Base-by-base conservation (phyloP, 768 basidiomycete species). In the Tulasnella calospora region DNA sequence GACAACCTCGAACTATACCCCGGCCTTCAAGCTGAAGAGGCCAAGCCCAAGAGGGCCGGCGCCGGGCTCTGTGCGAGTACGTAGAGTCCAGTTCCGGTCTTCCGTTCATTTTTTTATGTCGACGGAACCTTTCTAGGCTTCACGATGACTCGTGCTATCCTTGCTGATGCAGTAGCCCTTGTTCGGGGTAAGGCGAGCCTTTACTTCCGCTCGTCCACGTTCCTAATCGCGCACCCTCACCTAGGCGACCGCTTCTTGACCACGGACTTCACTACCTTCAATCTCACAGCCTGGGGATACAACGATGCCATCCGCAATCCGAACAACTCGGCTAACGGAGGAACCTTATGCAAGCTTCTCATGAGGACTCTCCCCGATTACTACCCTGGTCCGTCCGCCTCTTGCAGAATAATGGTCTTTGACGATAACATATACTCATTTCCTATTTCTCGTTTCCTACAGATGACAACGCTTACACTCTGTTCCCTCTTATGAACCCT, bases 241-340 rank as follows among this genome's bases (percentile, higher is more conserved):
- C 1, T 30, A 67, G 61, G 61, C 61, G 94, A 95, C 82, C 88
- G 92, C 8, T 94, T 92, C 85, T 84, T 93, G 80, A 94, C 94
- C 0, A 87, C 87, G 10, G 92, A 94, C 55, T 91, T 90, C 82
- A 94, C 92, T 12, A 92, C 93, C 12, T 87, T 85, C 82, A 94
- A 93, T 83, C 84, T 93, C 12, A 94, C 94, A n/a, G 75, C 89
- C 1, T 95, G 94, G 93, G 94, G 92, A 38, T 93, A 89, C 82
- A 85, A 89, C 75, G 90, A 94, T 82, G 90, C 90, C 82, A 88
- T 90, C 84, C 87, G 87, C 61, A 88, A 92, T 36, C 79, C 79
- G 84, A 82, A 85, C 38, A 82, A 87, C 61, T 77, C 76, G 27
- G 44, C 92, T 0, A 91, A 87, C 79, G 94, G 93, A n/a, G 93